phyloP scores from a whole-genome alignment of 2,329 filamentous ascomycete genomes.

The Claviceps maximensis region DNA sequence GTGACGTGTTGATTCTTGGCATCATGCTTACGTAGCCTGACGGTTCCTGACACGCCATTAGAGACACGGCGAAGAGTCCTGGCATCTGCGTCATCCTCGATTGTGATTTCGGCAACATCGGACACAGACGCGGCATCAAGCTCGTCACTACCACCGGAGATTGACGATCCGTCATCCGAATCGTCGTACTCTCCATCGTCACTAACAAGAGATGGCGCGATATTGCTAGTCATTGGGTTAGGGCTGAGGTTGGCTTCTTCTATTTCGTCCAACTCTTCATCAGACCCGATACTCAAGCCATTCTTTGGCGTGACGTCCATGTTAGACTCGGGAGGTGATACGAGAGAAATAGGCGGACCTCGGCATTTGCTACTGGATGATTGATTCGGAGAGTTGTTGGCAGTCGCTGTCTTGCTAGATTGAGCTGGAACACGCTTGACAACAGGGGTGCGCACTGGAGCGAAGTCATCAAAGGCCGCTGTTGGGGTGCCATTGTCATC shows the following conservation, averaged over 20 bases:
- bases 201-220: constrained; percentile 66
- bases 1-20: constrained; percentile 35
- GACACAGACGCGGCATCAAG: constrained; percentile 46
- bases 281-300: constrained; percentile 16
- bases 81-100: constrained; percentile 42
- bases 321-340: constrained; percentile 19
- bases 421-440: constrained; percentile 47
- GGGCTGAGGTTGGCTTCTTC: constrained; percentile 52
- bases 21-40: constrained; percentile 41
- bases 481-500: constrained; percentile 21
- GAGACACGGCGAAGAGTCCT: constrained; percentile 31
- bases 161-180: constrained; percentile 49
- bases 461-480: constrained; percentile 7
- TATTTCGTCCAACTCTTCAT: constrained; percentile 37
- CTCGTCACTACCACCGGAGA: constrained; percentile 43
- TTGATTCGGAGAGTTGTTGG: constrained; percentile 26
- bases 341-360: constrained; percentile 25
- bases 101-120: constrained; percentile 48
- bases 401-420: constrained; percentile 36
- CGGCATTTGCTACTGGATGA: constrained; percentile 46
- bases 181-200: constrained; percentile 70
- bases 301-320: constrained; percentile 11
- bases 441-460: constrained; percentile 23
- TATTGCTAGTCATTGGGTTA: constrained; percentile 57
- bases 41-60: constrained; percentile 28